Evolutionary conservation across 495 filamentous ascomycete species (phyloP).

Genomic region (Cercophora samala): DNA sequence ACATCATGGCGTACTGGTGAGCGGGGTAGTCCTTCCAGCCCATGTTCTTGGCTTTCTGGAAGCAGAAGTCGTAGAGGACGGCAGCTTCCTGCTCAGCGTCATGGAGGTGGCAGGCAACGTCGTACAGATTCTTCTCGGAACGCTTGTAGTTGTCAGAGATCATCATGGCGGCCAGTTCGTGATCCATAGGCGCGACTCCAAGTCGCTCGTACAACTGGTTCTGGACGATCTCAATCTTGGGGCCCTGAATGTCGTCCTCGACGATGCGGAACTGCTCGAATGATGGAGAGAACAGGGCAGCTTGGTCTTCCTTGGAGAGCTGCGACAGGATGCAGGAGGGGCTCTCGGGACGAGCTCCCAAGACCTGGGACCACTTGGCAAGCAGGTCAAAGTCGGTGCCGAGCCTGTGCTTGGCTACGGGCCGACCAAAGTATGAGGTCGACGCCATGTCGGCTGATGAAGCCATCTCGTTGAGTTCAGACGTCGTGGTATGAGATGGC

Average conservation of each 20-base stretch:
- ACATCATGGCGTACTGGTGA: background rate
- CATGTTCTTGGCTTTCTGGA: background rate
- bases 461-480: background rate
- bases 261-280: background rate
- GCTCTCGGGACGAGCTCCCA: slow-evolving; percentile 5
- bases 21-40: background rate
- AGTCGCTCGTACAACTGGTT: background rate
- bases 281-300: slow-evolving; percentile 22
- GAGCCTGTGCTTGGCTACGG: slow-evolving; percentile 25
- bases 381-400: slow-evolving; percentile 25
- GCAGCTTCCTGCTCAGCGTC: background rate
- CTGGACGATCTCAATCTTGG: slow-evolving; percentile 4
- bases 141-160: background rate
- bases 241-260: background rate
- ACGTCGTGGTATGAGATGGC: background rate
- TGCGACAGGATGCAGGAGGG: slow-evolving; percentile 20
- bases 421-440: slow-evolving; percentile 20
- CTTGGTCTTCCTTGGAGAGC: slow-evolving; percentile 24
- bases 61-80: background rate
- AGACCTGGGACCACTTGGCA: slow-evolving; percentile 24
- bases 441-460: background rate
- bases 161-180: background rate
- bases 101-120: background rate
- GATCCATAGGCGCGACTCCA: background rate
- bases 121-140: background rate